Evolutionary conservation across 768 basidiomycete genomes (phyloP).

Genomic region (Kwoniella dendrophila): DNA sequence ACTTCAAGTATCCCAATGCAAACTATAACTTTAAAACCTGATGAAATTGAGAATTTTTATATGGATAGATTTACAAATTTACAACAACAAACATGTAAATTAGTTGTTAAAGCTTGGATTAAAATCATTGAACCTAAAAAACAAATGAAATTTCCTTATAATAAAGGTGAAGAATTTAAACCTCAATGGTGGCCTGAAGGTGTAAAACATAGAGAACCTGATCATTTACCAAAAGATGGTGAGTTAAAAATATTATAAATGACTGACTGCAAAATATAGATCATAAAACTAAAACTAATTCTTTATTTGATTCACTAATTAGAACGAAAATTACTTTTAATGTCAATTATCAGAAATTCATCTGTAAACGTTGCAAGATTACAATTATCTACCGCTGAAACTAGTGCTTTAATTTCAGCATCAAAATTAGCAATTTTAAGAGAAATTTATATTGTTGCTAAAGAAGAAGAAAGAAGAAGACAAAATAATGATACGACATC

Average conservation of each 20-base stretch:
- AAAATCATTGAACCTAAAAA: slow-evolving; percentile 59
- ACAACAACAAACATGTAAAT: slow-evolving; percentile 55
- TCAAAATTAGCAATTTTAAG: slow-evolving; percentile 50
- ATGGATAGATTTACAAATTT: slow-evolving; percentile 47
- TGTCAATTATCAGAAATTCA: slow-evolving; percentile 49
- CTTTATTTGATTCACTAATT: slow-evolving; percentile 6
- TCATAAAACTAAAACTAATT: no score
- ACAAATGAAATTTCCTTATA: slow-evolving; percentile 57
- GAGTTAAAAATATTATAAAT: slow-evolving; percentile 27
- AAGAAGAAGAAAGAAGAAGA: slow-evolving; percentile 53
- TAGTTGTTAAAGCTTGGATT: slow-evolving; percentile 58
- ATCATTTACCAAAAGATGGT: slow-evolving; percentile 57
- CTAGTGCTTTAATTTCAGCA: slow-evolving; percentile 48
- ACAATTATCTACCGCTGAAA: slow-evolving; percentile 53
- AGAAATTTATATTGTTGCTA: slow-evolving; percentile 55
- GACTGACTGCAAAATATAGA: neutral
- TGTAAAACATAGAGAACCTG: slow-evolving; percentile 57
- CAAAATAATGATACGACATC: slow-evolving; percentile 31
- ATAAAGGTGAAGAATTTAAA: slow-evolving; percentile 55
- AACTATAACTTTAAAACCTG: slow-evolving; percentile 41
- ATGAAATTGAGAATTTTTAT: slow-evolving; percentile 50
- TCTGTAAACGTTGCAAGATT: slow-evolving; percentile 49
- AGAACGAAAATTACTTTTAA: slow-evolving; percentile 56
- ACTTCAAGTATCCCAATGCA: slow-evolving; percentile 30
- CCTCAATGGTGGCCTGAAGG: slow-evolving; percentile 58